Base-by-base conservation (phyloP, 192 early-diverging fungal species). In the Helicostylum pulchrum region DNA sequence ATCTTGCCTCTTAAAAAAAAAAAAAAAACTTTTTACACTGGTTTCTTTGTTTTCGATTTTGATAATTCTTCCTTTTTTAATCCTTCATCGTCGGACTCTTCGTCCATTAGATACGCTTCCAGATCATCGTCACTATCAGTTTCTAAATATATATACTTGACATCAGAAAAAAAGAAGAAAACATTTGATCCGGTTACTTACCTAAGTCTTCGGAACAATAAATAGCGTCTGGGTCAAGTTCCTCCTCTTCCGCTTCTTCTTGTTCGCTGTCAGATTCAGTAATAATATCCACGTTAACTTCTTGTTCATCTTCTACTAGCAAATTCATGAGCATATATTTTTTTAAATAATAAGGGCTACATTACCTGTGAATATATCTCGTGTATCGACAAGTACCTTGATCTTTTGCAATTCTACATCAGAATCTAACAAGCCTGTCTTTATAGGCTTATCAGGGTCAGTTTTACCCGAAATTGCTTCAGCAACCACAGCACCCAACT, bases 11-110 rank as follows among this genome's bases (percentile, higher is more conserved):
- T 39, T 39, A 20, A 59, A 3, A 53, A 43, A n/a, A 10, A 53
- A 26, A 10, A 21, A 53, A 34, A n/a, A 26, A 36, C 15, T 26
- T 26, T 56, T 52, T 68, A 73, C 72, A 52, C 62, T 39, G 72
- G 72, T 45, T 48, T 48, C 46, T 48, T 48, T 48, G 46, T 15
- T 19, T 48, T 59, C 15, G 36, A 39, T 39, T 39, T 39, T 39
- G 36, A 39, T 39, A 39, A 39, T 39, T 39, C 36, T 39, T 39
- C 36, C 36, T 59, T 39, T 19, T 39, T 32, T 39, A 12, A 39
- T 14, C 17, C 46, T 21, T 59, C 57, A 21, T 59, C 57, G 15
- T 59, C 57, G 0, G 57, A 59, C 14, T 59, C 57, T n/a, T 59
- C 57, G 2, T 59, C 57, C 57, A 59, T 59, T 45, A 19, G n/a